Conservation (phyloP, 176 grass and related monocot species). For the Ensete ventricosum region DNA sequence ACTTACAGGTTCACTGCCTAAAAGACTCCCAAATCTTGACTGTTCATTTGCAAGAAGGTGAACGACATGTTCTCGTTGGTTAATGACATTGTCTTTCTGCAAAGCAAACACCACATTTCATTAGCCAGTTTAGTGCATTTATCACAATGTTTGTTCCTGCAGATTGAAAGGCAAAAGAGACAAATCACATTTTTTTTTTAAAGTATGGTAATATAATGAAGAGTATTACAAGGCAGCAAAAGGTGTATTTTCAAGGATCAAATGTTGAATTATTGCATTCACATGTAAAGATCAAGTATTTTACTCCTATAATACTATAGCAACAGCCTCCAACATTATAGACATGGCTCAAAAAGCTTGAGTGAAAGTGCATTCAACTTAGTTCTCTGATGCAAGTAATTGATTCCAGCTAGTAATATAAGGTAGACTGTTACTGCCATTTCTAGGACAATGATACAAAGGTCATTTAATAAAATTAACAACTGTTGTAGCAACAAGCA, state of each 20-base stretch:
- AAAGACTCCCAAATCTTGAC: constrained; percentile 54
- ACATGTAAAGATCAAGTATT: too few relatives aligned
- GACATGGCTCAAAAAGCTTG: neutral
- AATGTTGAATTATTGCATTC: too few relatives aligned
- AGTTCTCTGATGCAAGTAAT: neutral
- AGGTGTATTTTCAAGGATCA: too few relatives aligned
- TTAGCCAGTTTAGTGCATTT: too few relatives aligned
- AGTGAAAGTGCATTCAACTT: neutral
- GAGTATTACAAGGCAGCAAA: too few relatives aligned
- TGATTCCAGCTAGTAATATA: neutral
- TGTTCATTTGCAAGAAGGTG: constrained; percentile 92
- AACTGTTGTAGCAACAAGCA: neutral
- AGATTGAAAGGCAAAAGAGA: too few relatives aligned
- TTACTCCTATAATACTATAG: too few relatives aligned
- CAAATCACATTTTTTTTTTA: too few relatives aligned
- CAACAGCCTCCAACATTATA: neutral
- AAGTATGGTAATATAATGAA: too few relatives aligned
- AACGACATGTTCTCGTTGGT: constrained; percentile 83
- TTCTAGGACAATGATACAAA: neutral
- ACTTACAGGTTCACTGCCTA: constrained; percentile 69
- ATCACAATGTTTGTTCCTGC: too few relatives aligned
- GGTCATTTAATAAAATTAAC: neutral
- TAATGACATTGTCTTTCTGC: constrained; percentile 79
- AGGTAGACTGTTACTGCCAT: neutral
- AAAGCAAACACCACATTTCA: neutral